These are phyloP conservation scores for Fusarium fujikuroi DNA, from an alignment of 2,329 filamentous ascomycete species.

Conservation along the genomic window DNA sequence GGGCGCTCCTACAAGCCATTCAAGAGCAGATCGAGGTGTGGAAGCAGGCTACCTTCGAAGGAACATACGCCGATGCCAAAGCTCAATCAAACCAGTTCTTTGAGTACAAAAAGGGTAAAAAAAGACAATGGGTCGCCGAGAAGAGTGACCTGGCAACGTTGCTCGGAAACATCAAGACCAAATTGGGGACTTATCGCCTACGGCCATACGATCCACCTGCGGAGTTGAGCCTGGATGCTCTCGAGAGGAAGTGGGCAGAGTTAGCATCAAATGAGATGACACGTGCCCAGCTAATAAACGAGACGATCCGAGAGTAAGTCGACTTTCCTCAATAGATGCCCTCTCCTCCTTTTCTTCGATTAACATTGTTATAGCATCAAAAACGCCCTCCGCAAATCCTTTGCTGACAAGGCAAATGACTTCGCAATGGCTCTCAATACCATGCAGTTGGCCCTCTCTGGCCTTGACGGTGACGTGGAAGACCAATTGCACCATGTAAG, in stretches of 20 bases:
- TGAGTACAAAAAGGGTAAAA: slow-evolving; percentile 89
- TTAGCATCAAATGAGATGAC: slow-evolving; percentile 87
- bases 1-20: slow-evolving; percentile 80
- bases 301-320: slow-evolving; percentile 90
- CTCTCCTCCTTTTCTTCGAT: slow-evolving; percentile 11
- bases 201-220: slow-evolving; percentile 90
- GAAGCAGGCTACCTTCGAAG: slow-evolving; percentile 84
- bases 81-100: slow-evolving; percentile 84
- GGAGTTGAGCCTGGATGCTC: slow-evolving; percentile 81
- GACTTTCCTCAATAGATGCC: neutral
- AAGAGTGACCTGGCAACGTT: slow-evolving; percentile 95
- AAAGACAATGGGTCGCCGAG: slow-evolving; percentile 96
- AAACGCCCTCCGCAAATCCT: slow-evolving; percentile 88
- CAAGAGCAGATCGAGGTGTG: slow-evolving; percentile 78
- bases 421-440: slow-evolving; percentile 96
- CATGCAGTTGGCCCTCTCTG: slow-evolving; percentile 92
- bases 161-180: slow-evolving; percentile 98
- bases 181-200: slow-evolving; percentile 92
- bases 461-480: slow-evolving; percentile 96
- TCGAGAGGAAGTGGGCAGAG: slow-evolving; percentile 84
- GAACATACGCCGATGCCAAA: slow-evolving; percentile 93
- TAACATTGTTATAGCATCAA: slow-evolving; percentile 75
- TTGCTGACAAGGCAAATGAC: slow-evolving; percentile 98
- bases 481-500: slow-evolving; percentile 91
- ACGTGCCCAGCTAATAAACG: slow-evolving; percentile 93